A percentile compares a stretch with the other conserved stretches of the same genome.
phyloP scores from a whole-genome alignment of 192 early-diverging fungal genomes.

The Coemansia javaensis region DNA sequence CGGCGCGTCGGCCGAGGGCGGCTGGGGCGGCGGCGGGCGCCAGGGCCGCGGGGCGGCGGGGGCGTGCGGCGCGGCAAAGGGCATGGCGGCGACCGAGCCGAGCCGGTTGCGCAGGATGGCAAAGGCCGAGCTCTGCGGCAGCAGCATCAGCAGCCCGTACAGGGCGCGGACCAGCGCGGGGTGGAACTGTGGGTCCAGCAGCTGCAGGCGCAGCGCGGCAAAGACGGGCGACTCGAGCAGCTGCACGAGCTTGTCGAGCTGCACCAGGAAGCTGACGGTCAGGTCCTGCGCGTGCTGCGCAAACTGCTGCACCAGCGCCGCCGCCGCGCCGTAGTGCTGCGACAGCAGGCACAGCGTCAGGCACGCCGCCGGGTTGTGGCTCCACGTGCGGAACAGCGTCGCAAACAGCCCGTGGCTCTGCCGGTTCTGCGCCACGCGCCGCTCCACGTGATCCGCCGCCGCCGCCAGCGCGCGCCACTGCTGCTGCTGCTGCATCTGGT shows the following conservation, averaged over 20 bases:
- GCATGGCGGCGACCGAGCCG: slow-evolving; percentile 62
- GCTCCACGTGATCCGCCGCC: slow-evolving; percentile 22
- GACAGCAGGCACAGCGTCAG: slow-evolving; percentile 92
- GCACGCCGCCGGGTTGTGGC: slow-evolving; percentile 91
- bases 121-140: slow-evolving; percentile 96
- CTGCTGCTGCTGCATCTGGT: no score
- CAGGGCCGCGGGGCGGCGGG: slow-evolving; percentile 3
- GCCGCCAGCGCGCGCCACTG: slow-evolving; percentile 2
- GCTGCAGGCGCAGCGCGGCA: slow-evolving; percentile 87
- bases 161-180: slow-evolving; percentile 89
- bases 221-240: slow-evolving; percentile 97
- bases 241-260: slow-evolving; percentile 98
- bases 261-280: slow-evolving; percentile 89
- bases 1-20: not conserved
- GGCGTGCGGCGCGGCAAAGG: not conserved
- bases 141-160: slow-evolving; percentile 93
- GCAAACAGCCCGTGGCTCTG: slow-evolving; percentile 78
- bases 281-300: slow-evolving; percentile 80
- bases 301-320: slow-evolving; percentile 75
- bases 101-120: slow-evolving; percentile 91
- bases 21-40: not conserved
- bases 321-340: slow-evolving; percentile 93
- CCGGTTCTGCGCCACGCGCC: slow-evolving; percentile 17
- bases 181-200: slow-evolving; percentile 86
- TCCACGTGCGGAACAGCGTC: slow-evolving; percentile 89